Base-by-base conservation (phyloP, 139 green algal species). In the Chlorella ohadii region DNA sequence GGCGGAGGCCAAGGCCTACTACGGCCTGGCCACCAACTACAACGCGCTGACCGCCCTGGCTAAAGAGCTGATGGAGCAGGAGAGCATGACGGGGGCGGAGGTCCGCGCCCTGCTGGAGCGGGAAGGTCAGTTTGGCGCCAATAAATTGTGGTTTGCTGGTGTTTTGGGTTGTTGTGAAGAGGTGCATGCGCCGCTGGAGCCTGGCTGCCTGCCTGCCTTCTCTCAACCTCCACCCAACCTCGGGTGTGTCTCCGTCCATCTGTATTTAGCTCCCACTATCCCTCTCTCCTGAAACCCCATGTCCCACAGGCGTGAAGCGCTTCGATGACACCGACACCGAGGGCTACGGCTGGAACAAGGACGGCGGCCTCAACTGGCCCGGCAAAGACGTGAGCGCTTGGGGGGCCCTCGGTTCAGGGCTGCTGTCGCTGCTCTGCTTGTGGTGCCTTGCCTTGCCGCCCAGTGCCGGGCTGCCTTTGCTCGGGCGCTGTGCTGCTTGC, bases 1-100 rank as follows among this genome's bases (percentile, higher is more conserved):
- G 0, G 95, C 94, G 15, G 94, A 98, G 88, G 94, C 93, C n/a
- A 98, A 98, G 91, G 95, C 95, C 0, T 94, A 92, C 74, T 98
- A 95, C 83, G 95, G 92, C 5, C 88, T 98, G 70, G 94, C 90
- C 23, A 85, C 91, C 81, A 98, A 98, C 92, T 98, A 91, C 72
- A n/a, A 79, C n/a, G 85, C 87, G 0, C 81, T 94, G 34, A 31
- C 89, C 44, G 82, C 76, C 36, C 80, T 96, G 44, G 56, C 89
- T 1, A 61, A 90, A 15, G 31, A 36, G 7, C 81, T 95, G 71
- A 57, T 92, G 39, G 81, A 86, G 39, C 61, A 44, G 25, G 76
- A 92, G 57, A 88, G 67, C 15, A 56, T 95, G 38, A 87, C 75
- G 17, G 88, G 94, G 84, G 87, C 90, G 72, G 87, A 95, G 68